Percentiles rank a stretch among this genome's conserved stretches.
These are phyloP conservation scores for Fulvia fulva DNA, from an alignment of 2,329 filamentous ascomycete genomes.

Conservation along the genomic window DNA sequence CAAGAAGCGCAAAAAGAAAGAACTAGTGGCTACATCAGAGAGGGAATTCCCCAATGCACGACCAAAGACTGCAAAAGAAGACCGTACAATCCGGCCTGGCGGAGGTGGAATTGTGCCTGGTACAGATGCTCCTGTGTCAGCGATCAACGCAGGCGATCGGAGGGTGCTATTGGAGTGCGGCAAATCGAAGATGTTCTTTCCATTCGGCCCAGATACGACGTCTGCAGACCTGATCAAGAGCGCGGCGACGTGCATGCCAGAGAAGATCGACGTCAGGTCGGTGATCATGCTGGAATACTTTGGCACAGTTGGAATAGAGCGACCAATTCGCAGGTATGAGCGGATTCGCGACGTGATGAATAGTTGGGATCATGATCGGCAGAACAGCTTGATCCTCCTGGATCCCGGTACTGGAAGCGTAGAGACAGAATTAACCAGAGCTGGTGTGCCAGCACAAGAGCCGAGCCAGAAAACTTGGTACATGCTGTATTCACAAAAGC, in stretches of 20 bases:
- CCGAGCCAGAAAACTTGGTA: slow-evolving; percentile 65
- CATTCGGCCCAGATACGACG: slow-evolving; percentile 70
- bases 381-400: slow-evolving; percentile 69
- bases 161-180: slow-evolving; percentile 70
- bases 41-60: slow-evolving; percentile 19
- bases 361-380: slow-evolving; percentile 80
- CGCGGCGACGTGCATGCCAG: slow-evolving; percentile 60
- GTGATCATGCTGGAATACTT: slow-evolving; percentile 78
- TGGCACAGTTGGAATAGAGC: slow-evolving; percentile 69
- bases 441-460: slow-evolving; percentile 59
- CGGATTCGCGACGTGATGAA: slow-evolving; percentile 83
- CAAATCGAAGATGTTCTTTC: slow-evolving; percentile 65
- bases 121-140: slow-evolving; percentile 73
- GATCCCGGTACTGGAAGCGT: slow-evolving; percentile 50
- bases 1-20: slow-evolving; percentile 32
- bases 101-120: slow-evolving; percentile 50
- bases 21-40: slow-evolving; percentile 8
- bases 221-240: slow-evolving; percentile 67
- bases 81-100: slow-evolving; percentile 38
- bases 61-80: slow-evolving; percentile 20
- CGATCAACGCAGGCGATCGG: slow-evolving; percentile 75
- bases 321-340: slow-evolving; percentile 81
- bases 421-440: slow-evolving; percentile 61
- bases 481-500: slow-evolving; percentile 75
- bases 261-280: slow-evolving; percentile 59